Evolutionary conservation across 768 basidiomycete genomes (phyloP), one percentile per base, ranked within the genome.

Genomic region (Calocybe indica): DNA sequence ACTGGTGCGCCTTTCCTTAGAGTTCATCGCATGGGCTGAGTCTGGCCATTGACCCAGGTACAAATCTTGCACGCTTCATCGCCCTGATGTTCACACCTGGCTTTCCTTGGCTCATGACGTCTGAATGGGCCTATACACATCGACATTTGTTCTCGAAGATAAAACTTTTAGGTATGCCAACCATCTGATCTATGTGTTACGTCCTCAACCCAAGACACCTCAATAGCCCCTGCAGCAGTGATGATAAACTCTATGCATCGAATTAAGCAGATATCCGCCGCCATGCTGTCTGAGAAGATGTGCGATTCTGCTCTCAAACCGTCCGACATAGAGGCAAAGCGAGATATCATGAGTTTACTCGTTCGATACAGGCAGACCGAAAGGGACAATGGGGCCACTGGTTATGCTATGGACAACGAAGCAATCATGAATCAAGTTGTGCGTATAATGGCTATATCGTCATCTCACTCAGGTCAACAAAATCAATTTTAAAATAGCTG

Each of bases 351-450:
- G 76, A 70, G 66, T 43, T 50, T 78, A n/a, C 63, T 79, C 0
- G 70, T 78, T 9, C 65, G 71, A 22, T 70, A 73, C 7, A 62
- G 73, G 14, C 70, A 67, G 49, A 65, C 63, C 7, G 69, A 69
- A 31, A 41, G 62, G 29, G 63, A 64, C 30, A 57, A 58, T 35
- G 65, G 62, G 30, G 62, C 62, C 11, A 53, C 49, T 10, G 66
- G 55, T 30, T 75, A 73, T 52, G 54, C 59, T 6, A 73, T 77
- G 73, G 71, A 65, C 22, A 73, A 76, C 49, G 55, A 62, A 39
- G 71, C 66, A 10, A 73, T 76, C 71, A 72, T 77, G 61, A 74
- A 76, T 43, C 76, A 79, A 64, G 73, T 78, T 37, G 74, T 75
- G 15, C 11, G 69, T 62, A 15, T 5, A 7, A 31, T 14, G 22